These are phyloP conservation scores for Babesia caballi DNA, from an alignment of 169 alveolate genomes.

Conservation along the genomic window DNA sequence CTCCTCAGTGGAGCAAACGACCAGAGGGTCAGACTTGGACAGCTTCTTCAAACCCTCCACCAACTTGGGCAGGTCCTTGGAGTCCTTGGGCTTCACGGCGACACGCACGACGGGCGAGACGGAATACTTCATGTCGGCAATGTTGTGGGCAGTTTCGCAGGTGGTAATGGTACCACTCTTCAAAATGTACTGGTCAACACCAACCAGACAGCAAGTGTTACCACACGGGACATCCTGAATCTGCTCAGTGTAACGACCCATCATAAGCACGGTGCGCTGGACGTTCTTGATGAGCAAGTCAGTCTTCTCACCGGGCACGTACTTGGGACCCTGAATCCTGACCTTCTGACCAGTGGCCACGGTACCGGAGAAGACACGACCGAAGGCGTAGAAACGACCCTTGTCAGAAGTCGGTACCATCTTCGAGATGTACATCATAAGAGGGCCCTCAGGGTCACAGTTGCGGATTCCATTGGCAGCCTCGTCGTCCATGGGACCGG, in stretches of 20 bases:
- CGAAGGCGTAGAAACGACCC: conserved; percentile 99
- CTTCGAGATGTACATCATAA: conserved; percentile 98
- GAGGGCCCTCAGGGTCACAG: conserved; percentile 98
- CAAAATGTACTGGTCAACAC: conserved; percentile 96
- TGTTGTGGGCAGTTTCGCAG: conserved; percentile 93
- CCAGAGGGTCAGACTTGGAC: conserved; percentile 97
- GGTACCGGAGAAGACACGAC: conserved; percentile 99
- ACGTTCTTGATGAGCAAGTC: conserved; percentile 93
- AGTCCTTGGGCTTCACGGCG: conserved; percentile 97
- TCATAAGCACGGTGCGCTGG: conserved; percentile 98
- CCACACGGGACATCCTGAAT: conserved; percentile 99
- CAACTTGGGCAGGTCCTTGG: conserved; percentile 97
- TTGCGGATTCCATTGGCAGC: conserved; percentile 93
- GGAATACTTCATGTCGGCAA: conserved; percentile 98
- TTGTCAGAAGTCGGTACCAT: conserved; percentile 99
- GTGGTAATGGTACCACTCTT: conserved; percentile 98
- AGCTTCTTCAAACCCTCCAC: conserved; percentile 97
- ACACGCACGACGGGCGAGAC: conserved; percentile 99
- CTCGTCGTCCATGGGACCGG: conserved; percentile 98
- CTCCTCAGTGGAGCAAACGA: conserved; percentile 95
- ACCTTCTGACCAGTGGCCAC: conserved; percentile 97
- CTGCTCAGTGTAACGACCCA: conserved; percentile 95
- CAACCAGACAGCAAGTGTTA: conserved; percentile 97
- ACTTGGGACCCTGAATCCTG: conserved; percentile 99
- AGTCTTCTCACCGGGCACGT: conserved; percentile 96